Base-by-base conservation (phyloP, 1,139 yeast genomes). In the Suhomyces anneliseae region DNA sequence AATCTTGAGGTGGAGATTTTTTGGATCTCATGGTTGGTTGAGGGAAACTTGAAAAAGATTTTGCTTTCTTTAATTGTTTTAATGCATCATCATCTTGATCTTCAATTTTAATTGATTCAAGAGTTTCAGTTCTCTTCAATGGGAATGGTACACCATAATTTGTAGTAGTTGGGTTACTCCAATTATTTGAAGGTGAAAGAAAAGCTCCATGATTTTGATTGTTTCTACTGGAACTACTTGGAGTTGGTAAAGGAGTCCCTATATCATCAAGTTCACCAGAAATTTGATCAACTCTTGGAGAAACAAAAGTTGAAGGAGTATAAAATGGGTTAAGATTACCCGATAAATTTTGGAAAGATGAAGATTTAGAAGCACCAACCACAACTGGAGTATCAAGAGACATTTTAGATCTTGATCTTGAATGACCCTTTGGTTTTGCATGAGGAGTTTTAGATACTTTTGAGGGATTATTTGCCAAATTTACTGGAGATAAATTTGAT, bases 71-170 rank as follows among this genome's bases (percentile, higher is more conserved):
- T 46, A 75, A 56, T 52, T 72, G 76, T 48, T 70, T 70, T 48
- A 73, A 65, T 3, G 79, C 79, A 55, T 74, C 78, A 54, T 73
- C 75, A 44, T 73, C 77, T 51, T 72, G 76, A 46, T 69, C 73
- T 49, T 72, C 78, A 43, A 70, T 64, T 38, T 64, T 62, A 40
- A 70, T 65, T 6, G 73, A 61, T 36, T 69, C 75, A 33, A 70
- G 54, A 7, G 67, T 62, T 39, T 56, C 60, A 38, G 51, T 49
- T 31, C 58, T 49, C 36, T 48, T 52, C 37, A 46, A 46, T 8
- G 46, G 36, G 53, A 29, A 47, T 31, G 45, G 55, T 10, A 46
- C 45, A 29, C 39, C 47, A 29, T 34, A 45, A 9, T 36, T 36
- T 14, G 38, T 34, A 27, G 47, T 38, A n/a, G 42, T 31, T 6